Evolutionary conservation across 345 rosid species (phyloP).

Genomic region (Acer campestre): DNA sequence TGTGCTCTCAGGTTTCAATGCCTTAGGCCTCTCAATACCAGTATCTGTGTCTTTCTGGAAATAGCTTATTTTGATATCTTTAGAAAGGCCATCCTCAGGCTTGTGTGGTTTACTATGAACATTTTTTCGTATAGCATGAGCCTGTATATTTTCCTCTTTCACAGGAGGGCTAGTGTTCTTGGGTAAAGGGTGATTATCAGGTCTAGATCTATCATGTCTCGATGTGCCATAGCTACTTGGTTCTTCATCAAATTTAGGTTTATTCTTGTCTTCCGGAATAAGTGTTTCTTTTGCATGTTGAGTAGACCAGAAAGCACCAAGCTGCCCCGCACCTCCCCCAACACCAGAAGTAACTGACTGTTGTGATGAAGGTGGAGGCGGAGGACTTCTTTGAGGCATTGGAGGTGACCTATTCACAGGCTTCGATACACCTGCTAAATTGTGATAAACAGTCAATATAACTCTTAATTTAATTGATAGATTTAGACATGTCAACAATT

Average conservation of each 20-base stretch:
- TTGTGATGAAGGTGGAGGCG: conserved; percentile 59
- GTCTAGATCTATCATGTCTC: conserved; percentile 44
- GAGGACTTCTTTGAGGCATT: conserved; percentile 84
- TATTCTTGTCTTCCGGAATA: conserved; percentile 49
- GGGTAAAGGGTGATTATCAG: conserved; percentile 41
- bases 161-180: conserved; percentile 47
- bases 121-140: conserved; percentile 39
- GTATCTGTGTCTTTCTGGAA: conserved; percentile 41
- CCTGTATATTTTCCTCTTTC: conserved; percentile 49
- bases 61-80: conserved; percentile 54
- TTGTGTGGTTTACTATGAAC: conserved; percentile 31
- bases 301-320: conserved; percentile 95
- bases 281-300: conserved; percentile 68
- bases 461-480: background rate
- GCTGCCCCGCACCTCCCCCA: conserved; percentile 58
- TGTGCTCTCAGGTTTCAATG: conserved; percentile 41
- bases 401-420: conserved; percentile 57
- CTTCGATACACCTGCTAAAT: conserved; percentile 52
- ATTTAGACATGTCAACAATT: background rate
- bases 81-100: conserved; percentile 43
- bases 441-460: conserved; percentile 16
- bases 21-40: conserved; percentile 45
- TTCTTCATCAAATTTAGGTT: conserved; percentile 72
- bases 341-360: conserved; percentile 35
- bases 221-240: conserved; percentile 37